Base-by-base conservation (phyloP, 2,329 filamentous ascomycete species). In the Cryphonectria parasitica region DNA sequence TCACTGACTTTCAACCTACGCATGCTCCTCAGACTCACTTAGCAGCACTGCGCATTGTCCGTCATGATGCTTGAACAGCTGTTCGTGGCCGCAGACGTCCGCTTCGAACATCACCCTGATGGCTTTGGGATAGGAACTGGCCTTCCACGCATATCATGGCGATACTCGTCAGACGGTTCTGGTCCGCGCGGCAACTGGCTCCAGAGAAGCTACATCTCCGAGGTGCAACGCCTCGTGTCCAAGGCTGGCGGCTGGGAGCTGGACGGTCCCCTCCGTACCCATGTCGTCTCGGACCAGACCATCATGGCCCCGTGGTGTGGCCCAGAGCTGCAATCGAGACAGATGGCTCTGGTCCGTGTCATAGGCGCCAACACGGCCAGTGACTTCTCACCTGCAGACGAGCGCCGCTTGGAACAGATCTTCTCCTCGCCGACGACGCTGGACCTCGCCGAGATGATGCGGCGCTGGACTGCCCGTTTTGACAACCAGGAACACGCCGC, bases 91-190 rank as follows among this genome's bases (percentile, higher is more conserved):
- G 49, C 63, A 10, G 49, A 65, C 19, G 60, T 71, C 56, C 54
- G 61, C 71, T 72, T 73, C 41, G 70, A 73, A 19, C 72, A 73
- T 8, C 72, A 73, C 19, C 72, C 72, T 0, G 62, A 64, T 36
- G 72, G 72, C 45, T 69, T 73, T 7, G 72, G 67, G 22, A 43
- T 73, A 41, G 70, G 72, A 4, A 67, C 64, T 19, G 64, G 34
- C 17, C 66, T 17, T 11, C 72, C 72, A 1, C 67, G 70, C 36
- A 17, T 73, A 15, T 73, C 72, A 36, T 73, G 70, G 72, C 72
- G 70, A 19, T 69, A 65, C 28, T 5, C 54, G 8, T 22, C 64
- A 31, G 39, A 62, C 19, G 41, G 54, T 5, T 69, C 62, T 10
- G 43, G 39, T 8, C 15, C 71, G 15, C 39, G 63, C 25, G 43